phyloP scores from a whole-genome alignment of 129 eudicot genomes.

The Calendula officinalis region DNA sequence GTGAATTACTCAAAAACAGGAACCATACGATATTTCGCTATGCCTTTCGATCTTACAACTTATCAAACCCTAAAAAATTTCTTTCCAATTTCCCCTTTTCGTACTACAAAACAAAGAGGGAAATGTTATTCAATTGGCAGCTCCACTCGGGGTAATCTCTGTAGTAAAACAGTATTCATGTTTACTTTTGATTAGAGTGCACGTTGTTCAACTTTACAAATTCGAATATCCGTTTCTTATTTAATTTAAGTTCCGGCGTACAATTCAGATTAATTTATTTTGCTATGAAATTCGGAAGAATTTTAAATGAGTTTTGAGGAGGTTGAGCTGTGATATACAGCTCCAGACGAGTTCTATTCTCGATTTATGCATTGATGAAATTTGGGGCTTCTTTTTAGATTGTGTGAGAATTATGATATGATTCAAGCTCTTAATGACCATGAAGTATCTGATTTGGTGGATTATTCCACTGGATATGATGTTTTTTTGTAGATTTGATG shows the following conservation, averaged over 20 bases:
- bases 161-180: conserved; percentile 6
- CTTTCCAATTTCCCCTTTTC: conserved; percentile 18
- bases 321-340: no score
- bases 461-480: no score
- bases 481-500: no score
- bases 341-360: no score
- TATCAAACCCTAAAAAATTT: conserved; percentile 36
- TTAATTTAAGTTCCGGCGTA: not conserved
- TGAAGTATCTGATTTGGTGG: not conserved
- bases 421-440: conserved; percentile 11
- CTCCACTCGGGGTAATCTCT: conserved; percentile 31
- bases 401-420: conserved; percentile 3
- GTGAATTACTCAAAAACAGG: conserved; percentile 23
- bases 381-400: conserved; percentile 8
- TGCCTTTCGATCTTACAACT: conserved; percentile 27
- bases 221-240: no score
- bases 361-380: conserved; percentile 11
- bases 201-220: not conserved
- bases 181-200: not conserved
- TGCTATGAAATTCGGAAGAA: not conserved
- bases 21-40: conserved; percentile 27
- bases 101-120: conserved; percentile 22
- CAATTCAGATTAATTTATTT: not conserved
- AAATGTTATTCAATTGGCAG: conserved; percentile 18
- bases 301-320: no score